These are phyloP conservation scores for Colletotrichum eremochloae DNA, from an alignment of 2,329 filamentous ascomycete species.

Conservation along the genomic window DNA sequence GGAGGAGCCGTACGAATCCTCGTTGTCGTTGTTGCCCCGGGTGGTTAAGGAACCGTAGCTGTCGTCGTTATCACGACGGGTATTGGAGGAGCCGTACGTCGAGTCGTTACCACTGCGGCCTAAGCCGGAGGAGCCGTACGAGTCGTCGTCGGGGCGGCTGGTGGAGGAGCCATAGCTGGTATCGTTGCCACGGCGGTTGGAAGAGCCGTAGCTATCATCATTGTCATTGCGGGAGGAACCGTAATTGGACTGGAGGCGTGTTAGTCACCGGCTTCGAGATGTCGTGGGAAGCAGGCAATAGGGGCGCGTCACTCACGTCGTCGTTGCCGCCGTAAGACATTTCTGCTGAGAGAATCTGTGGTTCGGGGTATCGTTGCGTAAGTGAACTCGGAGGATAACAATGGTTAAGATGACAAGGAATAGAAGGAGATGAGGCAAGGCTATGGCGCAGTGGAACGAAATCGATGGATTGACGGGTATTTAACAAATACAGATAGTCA, in stretches of 20 bases:
- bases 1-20: slow-evolving; percentile 45
- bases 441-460: neutral
- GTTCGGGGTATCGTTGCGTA: neutral
- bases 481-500: slow-evolving; percentile 12
- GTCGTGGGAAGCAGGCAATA: neutral
- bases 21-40: slow-evolving; percentile 37
- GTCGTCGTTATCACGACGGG: slow-evolving; percentile 37
- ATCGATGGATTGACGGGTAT: slow-evolving; percentile 14
- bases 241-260: slow-evolving; percentile 44
- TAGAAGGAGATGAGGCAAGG: slow-evolving; percentile 21
- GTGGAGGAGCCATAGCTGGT: slow-evolving; percentile 37
- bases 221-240: slow-evolving; percentile 37
- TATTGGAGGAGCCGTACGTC: slow-evolving; percentile 42
- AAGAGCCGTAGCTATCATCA: slow-evolving; percentile 45
- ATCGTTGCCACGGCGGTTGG: neutral
- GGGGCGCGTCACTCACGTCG: slow-evolving; percentile 47
- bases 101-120: slow-evolving; percentile 39
- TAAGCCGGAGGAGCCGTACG: slow-evolving; percentile 44
- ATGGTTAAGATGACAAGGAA: neutral
- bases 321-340: slow-evolving; percentile 64
- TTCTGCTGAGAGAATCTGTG: slow-evolving; percentile 40
- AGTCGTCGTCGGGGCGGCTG: slow-evolving; percentile 33
- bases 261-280: slow-evolving; percentile 10
- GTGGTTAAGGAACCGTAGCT: slow-evolving; percentile 35
- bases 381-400: neutral